phyloP scores from a whole-genome alignment of 2,329 filamentous ascomycete genomes.

The Didymosphaeria variabile region DNA sequence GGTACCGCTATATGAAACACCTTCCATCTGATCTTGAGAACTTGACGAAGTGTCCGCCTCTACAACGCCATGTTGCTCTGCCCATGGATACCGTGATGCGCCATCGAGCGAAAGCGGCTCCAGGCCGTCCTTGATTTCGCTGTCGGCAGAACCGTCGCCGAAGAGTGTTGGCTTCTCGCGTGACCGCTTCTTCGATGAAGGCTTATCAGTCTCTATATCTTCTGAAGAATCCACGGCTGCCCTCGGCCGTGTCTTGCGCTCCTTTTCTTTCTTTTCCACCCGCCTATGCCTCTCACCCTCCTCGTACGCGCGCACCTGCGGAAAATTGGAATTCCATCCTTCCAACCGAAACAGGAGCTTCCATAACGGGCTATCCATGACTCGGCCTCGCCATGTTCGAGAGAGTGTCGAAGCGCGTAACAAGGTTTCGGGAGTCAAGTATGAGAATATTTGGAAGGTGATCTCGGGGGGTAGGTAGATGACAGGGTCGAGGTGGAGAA shows the following conservation, averaged over 20 bases:
- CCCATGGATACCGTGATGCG: conserved; percentile 47
- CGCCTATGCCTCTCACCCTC: conserved; percentile 57
- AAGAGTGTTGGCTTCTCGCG: conserved; percentile 54
- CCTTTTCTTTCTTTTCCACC: conserved; percentile 47
- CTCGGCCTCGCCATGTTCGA: conserved; percentile 80
- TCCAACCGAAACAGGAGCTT: conserved; percentile 81
- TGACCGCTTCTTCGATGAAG: conserved; percentile 62
- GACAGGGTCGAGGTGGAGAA: conserved; percentile 93
- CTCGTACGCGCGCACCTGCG: conserved; percentile 74
- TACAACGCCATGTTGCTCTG: conserved; percentile 57
- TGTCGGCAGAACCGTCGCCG: conserved; percentile 44
- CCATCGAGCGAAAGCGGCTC: conserved; percentile 32
- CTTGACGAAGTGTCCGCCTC: conserved; percentile 54
- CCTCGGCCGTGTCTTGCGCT: conserved; percentile 57
- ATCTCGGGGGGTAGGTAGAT: conserved; percentile 87
- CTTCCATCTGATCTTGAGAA: conserved; percentile 50
- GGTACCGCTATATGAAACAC: conserved; percentile 39
- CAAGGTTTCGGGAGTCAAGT: conserved; percentile 82
- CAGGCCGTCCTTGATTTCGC: conserved; percentile 31
- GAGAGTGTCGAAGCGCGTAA: conserved; percentile 82
- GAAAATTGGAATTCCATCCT: conserved; percentile 78
- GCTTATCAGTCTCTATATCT: conserved; percentile 59
- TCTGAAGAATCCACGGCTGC: conserved; percentile 43
- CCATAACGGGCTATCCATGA: conserved; percentile 88
- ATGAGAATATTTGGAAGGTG: conserved; percentile 86